Base-by-base conservation (phyloP, 2,329 filamentous ascomycete genomes). In the Fusarium floridanum region DNA sequence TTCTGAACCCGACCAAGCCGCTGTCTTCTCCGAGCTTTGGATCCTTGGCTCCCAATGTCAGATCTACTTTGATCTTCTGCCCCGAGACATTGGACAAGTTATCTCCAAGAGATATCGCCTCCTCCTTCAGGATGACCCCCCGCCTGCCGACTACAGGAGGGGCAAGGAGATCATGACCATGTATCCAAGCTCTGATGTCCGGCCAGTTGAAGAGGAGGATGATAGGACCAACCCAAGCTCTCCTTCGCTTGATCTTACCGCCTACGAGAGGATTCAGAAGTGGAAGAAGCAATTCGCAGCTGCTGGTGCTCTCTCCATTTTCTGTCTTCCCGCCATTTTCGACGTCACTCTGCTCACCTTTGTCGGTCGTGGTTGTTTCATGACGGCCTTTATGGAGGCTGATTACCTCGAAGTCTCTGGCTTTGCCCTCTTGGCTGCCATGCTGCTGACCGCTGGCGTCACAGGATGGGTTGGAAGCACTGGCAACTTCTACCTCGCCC, bases 91-190 rank as follows among this genome's bases (percentile, higher is more conserved):
- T 5, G 73, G 73, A 29, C 55, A 43, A 6, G 41, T 74, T 6
- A 66, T 74, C 10, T 75, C 65, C 36, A 48, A 43, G 10, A 69
- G 71, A 5, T 74, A 75, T 6, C 61, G 59, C 12, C 45, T 56
- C 5, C 67, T 74, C 27, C 71, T 75, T 5, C 24, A 65, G 5
- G 22, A 24, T 16, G 45, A 65, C 6, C 73, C 71, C 2, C 73
- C 73, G 0, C 53, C 59, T 22, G 68, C 66, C 4, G 71, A 73
- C 20, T 68, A 75, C n/a, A 65, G 73, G 53, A 56, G 39, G 24
- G 41, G 45, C n/a, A 74, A 75, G 22, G 73, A 75, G 57, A 75
- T 75, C 24, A 75, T 75, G 71, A 75, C 73, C 24, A 75, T 75
- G 73, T 75, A 75, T 29, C 69, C 72, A 29, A 59, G 63, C 10